Percentiles rank a stretch among this genome's conserved stretches.
These are phyloP conservation scores for Xylaria sp. DNA, from an alignment of 2,329 filamentous ascomycete species.

Conservation along the genomic window DNA sequence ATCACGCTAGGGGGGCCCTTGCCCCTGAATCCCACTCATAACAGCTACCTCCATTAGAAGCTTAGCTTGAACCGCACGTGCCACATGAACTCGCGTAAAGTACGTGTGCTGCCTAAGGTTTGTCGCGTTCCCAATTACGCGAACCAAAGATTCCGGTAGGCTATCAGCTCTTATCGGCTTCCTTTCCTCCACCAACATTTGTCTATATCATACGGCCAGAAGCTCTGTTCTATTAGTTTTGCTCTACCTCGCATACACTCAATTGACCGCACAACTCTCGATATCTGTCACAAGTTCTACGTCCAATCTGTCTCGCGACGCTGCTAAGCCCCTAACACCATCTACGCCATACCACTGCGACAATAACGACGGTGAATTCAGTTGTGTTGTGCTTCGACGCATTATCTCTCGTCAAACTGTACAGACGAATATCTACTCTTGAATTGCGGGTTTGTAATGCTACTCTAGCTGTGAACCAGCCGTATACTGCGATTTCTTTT, in stretches of 20 bases:
- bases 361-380: not conserved
- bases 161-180: not conserved
- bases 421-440: not conserved
- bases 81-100: conserved; percentile 40
- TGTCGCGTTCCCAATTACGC: conserved; percentile 27
- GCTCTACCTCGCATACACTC: not conserved
- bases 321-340: conserved; percentile 31
- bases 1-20: not conserved
- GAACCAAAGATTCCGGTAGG: conserved; percentile 1
- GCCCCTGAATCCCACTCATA: not conserved
- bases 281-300: conserved; percentile 18
- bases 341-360: conserved; percentile 25
- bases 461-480: not conserved
- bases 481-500: conserved; percentile 1
- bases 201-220: no score
- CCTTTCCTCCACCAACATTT: not conserved
- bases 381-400: not conserved
- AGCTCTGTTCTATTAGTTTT: conserved; percentile 3
- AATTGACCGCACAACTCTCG: not conserved
- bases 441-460: not conserved
- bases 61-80: conserved; percentile 27
- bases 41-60: not conserved
- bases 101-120: conserved; percentile 32
- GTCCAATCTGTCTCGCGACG: conserved; percentile 6
- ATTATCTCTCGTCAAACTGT: not conserved